Conservation (phyloP, 345 rosid genomes). For the Limnanthes douglasii region DNA sequence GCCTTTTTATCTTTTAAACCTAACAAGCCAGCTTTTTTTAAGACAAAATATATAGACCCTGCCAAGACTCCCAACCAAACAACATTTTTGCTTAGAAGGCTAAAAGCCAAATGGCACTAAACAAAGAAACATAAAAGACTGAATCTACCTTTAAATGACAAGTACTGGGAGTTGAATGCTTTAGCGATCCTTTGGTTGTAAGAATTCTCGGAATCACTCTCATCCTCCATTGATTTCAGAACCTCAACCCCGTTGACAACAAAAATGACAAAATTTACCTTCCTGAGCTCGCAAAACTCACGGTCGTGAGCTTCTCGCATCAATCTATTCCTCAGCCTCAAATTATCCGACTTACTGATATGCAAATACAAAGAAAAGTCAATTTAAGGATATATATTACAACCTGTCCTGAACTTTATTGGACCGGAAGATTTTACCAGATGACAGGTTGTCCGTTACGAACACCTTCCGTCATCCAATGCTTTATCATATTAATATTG, state of each 20-base stretch:
- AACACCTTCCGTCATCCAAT: conserved; percentile 58
- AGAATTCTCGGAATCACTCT: conserved; percentile 7
- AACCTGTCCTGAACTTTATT: neutral
- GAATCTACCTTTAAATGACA: conserved; percentile 57
- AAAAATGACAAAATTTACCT: conserved; percentile 54
- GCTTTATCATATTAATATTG: conserved; percentile 28
- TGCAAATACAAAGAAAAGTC: conserved; percentile 6
- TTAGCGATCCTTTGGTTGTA: conserved; percentile 20
- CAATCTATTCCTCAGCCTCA: conserved; percentile 24
- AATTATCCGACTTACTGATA: conserved; percentile 41
- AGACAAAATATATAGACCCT: too few species aligned
- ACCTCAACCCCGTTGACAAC: conserved; percentile 45
- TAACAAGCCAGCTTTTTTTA: too few species aligned
- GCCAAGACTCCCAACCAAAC: too few species aligned
- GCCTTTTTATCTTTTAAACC: too few species aligned
- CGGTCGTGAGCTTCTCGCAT: conserved; percentile 19
- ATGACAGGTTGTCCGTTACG: conserved; percentile 33
- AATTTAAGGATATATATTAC: neutral
- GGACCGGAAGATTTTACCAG: conserved; percentile 24
- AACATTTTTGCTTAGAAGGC: neutral
- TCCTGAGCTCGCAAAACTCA: conserved; percentile 15
- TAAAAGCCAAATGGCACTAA: neutral
- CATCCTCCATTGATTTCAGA: conserved; percentile 33
- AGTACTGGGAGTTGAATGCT: conserved; percentile 35
- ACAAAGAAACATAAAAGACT: neutral